A percentile compares a stretch with the other conserved stretches of the same genome.
Conservation (phyloP, 164 flowering plant genomes). For the Kalanchoe fedtschenkoi region DNA sequence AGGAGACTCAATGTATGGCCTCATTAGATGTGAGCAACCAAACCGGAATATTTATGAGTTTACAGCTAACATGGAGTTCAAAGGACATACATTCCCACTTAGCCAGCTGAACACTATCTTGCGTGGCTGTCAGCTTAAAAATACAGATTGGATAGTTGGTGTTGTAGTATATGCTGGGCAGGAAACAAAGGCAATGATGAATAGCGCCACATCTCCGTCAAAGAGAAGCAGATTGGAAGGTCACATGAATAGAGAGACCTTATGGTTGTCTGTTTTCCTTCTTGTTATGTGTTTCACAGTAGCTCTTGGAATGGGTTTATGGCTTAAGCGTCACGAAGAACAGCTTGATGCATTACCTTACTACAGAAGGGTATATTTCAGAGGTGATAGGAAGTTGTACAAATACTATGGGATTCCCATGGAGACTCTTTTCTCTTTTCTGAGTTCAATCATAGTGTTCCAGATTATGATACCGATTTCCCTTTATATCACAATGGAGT, state of each 20-base stretch:
- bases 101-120: conserved; percentile 88
- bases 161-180: conserved; percentile 83
- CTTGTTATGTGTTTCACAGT: conserved; percentile 53
- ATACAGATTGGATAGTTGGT: conserved; percentile 80
- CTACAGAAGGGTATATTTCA: conserved; percentile 53
- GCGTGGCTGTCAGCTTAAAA: conserved; percentile 93
- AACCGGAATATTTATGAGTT: conserved; percentile 95
- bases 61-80: conserved; percentile 80
- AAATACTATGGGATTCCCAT: conserved; percentile 63
- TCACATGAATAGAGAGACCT: conserved; percentile 71
- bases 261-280: conserved; percentile 68
- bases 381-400: conserved; percentile 25
- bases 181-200: conserved; percentile 96
- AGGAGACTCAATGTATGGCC: conserved; percentile 41
- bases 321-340: conserved; percentile 64
- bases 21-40: conserved; percentile 85
- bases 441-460: conserved; percentile 91
- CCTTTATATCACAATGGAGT: conserved; percentile 96
- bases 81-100: conserved; percentile 69
- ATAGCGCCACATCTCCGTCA: conserved; percentile 89
- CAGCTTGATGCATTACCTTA: conserved; percentile 48
- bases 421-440: conserved; percentile 76
- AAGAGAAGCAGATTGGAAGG: conserved; percentile 90
- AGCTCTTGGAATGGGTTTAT: conserved; percentile 53
- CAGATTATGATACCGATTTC: conserved; percentile 98